phyloP scores from a whole-genome alignment of 2,329 filamentous ascomycete species.

The Didymella segeticola region DNA sequence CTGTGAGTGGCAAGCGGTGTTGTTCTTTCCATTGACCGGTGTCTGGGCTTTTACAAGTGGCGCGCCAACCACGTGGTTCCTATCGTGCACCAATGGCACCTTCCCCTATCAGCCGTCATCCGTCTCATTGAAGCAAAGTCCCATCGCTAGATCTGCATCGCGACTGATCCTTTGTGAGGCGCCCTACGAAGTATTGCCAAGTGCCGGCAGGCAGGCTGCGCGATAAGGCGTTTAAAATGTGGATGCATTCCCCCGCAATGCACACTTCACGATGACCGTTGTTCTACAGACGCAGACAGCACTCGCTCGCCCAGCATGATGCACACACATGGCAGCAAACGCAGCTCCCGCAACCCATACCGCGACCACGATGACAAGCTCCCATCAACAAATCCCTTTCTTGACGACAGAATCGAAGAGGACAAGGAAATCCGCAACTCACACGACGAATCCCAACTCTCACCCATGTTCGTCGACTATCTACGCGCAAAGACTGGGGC shows the following conservation, averaged over 20 bases:
- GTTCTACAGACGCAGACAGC: not conserved
- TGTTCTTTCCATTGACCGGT: constrained; percentile 11
- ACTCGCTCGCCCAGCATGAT: constrained; percentile 9
- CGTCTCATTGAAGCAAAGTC: constrained; percentile 6
- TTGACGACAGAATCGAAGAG: not conserved
- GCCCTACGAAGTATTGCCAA: constrained; percentile 16
- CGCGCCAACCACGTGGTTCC: constrained; percentile 9
- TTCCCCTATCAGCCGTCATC: not conserved
- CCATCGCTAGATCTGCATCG: constrained; percentile 5
- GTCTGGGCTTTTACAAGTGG: constrained; percentile 1
- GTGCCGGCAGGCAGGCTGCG: constrained; percentile 2
- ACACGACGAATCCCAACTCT: constrained; percentile 14
- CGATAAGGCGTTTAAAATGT: constrained; percentile 9
- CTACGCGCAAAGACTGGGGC: constrained; percentile 13
- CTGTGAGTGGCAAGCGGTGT: constrained; percentile 12
- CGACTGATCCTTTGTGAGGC: constrained; percentile 4
- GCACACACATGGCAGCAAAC: constrained; percentile 8
- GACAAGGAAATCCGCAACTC: constrained; percentile 1
- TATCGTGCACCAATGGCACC: not conserved
- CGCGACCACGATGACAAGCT: constrained; percentile 9
- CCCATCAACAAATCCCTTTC: constrained; percentile 8
- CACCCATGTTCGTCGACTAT: constrained; percentile 16
- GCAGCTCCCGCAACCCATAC: constrained; percentile 17
- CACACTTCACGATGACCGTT: constrained; percentile 4
- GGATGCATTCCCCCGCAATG: constrained; percentile 7